Evolutionary conservation across 2,329 filamentous ascomycete species (phyloP), one percentile per base, ranked within the genome.

Genomic region (Xylariaceae sp.): DNA sequence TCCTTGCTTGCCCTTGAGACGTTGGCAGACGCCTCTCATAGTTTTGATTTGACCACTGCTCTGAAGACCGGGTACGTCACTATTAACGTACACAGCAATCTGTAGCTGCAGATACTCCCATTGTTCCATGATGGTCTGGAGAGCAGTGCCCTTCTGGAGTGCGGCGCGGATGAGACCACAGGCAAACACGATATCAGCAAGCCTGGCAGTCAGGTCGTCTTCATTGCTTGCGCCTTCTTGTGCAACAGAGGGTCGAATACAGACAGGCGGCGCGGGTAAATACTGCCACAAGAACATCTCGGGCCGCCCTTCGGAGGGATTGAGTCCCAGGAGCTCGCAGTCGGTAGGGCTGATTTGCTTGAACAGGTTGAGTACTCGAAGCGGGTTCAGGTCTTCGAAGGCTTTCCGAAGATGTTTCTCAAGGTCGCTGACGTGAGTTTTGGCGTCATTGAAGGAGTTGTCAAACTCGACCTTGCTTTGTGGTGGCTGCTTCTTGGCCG

Each of bases 211-310:
- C 47, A 98, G 78, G 56, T 98, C 93, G 59, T 98, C 93, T 64
- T 98, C 93, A 16, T 88, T 98, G 51, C 88, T 96, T 3, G 90
- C 87, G 45, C 81, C 87, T 49, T 97, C 93, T 63, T 97, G 93
- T 22, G 85, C 85, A 15, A 98, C 93, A 0, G 90, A 96, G 0
- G 93, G 93, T 44, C 93, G 79, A 55, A 98, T 95, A 53, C 89
- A 94, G 4, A 97, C 87, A 0, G 93, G 93, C 1, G 93, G 91
- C 1, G 91, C 91, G 1, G 93, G 93, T 28, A 98, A 76, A 57
- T 89, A 95, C 60, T 95, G 90, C 93, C 93, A 98, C 34, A 98
- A 81, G 63, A 97, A 94, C 82, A 95, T 95, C 62, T 98, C 93
- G 0, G 93, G 93, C 15, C 90, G 79, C 9, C 89, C 89, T 54